phyloP scores from a whole-genome alignment of 192 early-diverging fungal genomes.

The Linnemannia elongata region DNA sequence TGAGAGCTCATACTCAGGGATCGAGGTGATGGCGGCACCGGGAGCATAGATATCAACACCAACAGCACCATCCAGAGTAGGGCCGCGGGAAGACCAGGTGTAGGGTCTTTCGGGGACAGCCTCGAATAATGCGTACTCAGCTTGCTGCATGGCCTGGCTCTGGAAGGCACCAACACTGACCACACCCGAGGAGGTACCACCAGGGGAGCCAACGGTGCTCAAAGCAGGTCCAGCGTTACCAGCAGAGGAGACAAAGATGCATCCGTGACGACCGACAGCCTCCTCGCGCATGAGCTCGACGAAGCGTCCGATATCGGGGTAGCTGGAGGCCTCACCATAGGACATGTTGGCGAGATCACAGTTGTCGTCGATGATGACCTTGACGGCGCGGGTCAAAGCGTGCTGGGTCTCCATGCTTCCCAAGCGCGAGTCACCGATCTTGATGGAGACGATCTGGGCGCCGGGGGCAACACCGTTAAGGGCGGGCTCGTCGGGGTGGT shows the following conservation, averaged over 20 bases:
- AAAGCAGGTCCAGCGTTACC: conserved; percentile 95
- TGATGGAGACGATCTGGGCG: conserved; percentile 93
- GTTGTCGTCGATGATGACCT: conserved; percentile 75
- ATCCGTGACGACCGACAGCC: conserved; percentile 85
- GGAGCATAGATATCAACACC: conserved; percentile 90
- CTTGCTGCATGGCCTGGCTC: conserved; percentile 84
- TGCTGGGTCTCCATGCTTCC: conserved; percentile 87
- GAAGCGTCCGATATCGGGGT: conserved; percentile 84
- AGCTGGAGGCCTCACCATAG: conserved; percentile 86
- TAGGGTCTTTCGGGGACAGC: conserved; percentile 82
- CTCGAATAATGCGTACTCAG: conserved; percentile 89
- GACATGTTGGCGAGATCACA: conserved; percentile 88
- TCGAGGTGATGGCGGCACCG: conserved; percentile 92
- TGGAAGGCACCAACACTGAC: conserved; percentile 95
- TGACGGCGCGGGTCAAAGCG: conserved; percentile 85
- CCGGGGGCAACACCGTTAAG: conserved; percentile 95
- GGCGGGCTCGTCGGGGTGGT: conserved; percentile 87
- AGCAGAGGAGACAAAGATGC: conserved; percentile 89
- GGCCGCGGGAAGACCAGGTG: conserved; percentile 94
- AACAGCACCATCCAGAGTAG: conserved; percentile 84
- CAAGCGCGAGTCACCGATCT: conserved; percentile 88
- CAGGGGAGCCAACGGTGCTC: conserved; percentile 88
- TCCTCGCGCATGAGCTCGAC: conserved; percentile 84
- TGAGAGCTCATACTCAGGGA: conserved; percentile 84
- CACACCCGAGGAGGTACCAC: conserved; percentile 78